A percentile compares a stretch with the other conserved stretches of the same genome.
These are phyloP conservation scores for Aspergillus pseudoglaucus DNA, from an alignment of 2,329 filamentous ascomycete species.

Conservation along the genomic window DNA sequence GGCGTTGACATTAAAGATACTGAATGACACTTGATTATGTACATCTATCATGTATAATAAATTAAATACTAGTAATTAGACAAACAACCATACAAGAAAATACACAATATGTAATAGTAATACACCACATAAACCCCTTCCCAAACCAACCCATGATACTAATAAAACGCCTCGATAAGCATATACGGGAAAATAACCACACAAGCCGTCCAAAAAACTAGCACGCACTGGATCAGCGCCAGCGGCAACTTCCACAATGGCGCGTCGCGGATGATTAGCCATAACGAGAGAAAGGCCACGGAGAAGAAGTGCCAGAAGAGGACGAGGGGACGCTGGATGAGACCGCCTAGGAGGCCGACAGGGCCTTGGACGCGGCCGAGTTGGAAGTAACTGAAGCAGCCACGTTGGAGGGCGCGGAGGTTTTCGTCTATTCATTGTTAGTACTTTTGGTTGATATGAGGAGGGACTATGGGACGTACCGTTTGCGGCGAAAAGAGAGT, in stretches of 20 bases:
- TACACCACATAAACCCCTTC: too few species aligned
- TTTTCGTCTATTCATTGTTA: conserved; percentile 48
- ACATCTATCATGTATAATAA: too few species aligned
- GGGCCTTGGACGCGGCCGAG: conserved; percentile 69
- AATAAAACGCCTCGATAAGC: conserved; percentile 54
- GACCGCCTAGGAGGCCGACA: conserved; percentile 70
- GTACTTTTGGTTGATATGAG: not conserved
- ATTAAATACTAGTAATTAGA: too few species aligned
- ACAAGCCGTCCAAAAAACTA: conserved; percentile 74
- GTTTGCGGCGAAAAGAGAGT: conserved; percentile 82
- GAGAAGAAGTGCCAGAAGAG: conserved; percentile 92
- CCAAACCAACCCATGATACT: not conserved
- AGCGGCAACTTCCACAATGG: conserved; percentile 55
- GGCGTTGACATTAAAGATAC: too few species aligned
- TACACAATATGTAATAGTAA: too few species aligned
- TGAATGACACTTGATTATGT: too few species aligned
- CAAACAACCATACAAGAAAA: too few species aligned
- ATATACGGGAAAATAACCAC: conserved; percentile 79
- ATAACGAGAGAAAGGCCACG: conserved; percentile 83
- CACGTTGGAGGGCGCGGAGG: conserved; percentile 72
- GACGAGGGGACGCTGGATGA: conserved; percentile 68
- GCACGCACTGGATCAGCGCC: conserved; percentile 57
- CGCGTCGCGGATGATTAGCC: conserved; percentile 53
- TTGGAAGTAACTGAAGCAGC: conserved; percentile 91
- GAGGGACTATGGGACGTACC: conserved; percentile 29